Evolutionary conservation across 768 basidiomycete genomes (phyloP).

Genomic region (Collybiopsis confluens): DNA sequence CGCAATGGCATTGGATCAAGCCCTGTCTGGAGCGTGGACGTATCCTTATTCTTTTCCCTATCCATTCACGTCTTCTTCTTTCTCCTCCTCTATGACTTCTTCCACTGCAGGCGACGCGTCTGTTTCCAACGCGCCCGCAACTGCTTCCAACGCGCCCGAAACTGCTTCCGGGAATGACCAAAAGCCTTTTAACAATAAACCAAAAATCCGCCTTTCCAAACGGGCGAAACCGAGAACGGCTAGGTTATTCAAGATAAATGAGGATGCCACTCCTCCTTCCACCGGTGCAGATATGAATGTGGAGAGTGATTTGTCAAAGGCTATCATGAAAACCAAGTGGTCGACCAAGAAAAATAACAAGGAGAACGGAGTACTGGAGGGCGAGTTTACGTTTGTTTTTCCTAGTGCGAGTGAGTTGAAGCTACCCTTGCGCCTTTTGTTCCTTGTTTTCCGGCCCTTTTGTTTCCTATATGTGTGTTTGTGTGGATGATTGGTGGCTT

Average conservation of each 20-base stretch:
- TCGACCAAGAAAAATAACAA: constrained; percentile 31
- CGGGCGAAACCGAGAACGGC: constrained; percentile 49
- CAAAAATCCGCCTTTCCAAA: constrained; percentile 49
- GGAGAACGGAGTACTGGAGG: constrained; percentile 42
- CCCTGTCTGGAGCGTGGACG: constrained; percentile 45
- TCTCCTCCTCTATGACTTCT: not conserved
- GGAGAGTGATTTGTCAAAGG: too few species aligned
- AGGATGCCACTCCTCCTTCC: too few species aligned
- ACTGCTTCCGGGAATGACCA: too few species aligned
- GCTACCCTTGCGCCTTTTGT: constrained; percentile 3
- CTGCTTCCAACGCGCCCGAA: not conserved
- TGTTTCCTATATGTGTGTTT: constrained; percentile 15
- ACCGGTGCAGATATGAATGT: too few species aligned
- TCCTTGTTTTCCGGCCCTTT: not conserved
- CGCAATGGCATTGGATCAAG: constrained; percentile 73
- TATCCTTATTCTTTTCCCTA: not conserved
- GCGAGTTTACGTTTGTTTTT: constrained; percentile 59
- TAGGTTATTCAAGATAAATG: constrained; percentile 33
- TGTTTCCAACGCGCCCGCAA: not conserved
- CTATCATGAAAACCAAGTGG: constrained; percentile 4
- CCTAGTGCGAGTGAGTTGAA: constrained; percentile 64
- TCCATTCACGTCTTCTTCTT: not conserved
- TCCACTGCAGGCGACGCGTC: not conserved
- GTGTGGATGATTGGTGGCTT: too few species aligned
- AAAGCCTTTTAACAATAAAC: too few species aligned